phyloP scores from a whole-genome alignment of 495 filamentous ascomycete genomes.

The Massariosphaeria phaeospora region DNA sequence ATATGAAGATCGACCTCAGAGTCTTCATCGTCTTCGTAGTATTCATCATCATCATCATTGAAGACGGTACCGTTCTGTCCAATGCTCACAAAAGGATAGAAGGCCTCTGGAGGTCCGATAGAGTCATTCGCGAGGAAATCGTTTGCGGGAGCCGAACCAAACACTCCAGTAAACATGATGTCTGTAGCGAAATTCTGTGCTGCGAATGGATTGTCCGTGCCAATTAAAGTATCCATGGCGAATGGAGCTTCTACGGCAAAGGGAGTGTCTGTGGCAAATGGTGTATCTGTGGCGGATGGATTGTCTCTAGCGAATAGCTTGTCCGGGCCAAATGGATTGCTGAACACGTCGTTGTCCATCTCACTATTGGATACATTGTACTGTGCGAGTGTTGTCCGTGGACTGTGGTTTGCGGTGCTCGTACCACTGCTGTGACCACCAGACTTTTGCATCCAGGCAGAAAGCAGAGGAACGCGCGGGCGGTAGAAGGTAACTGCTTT shows the following conservation, averaged over 20 bases:
- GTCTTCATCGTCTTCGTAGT: conserved; percentile 57
- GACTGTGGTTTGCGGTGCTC: conserved; percentile 53
- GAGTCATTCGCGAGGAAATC: conserved; percentile 59
- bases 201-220: no score
- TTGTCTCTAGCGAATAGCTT: conserved; percentile 73
- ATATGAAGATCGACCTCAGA: conserved; percentile 61
- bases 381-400: conserved; percentile 39
- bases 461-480: conserved; percentile 27
- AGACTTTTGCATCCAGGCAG: not conserved
- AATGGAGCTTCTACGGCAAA: no score
- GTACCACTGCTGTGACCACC: conserved; percentile 43
- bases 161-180: conserved; percentile 67
- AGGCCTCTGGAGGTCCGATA: conserved; percentile 70
- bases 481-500: conserved; percentile 66
- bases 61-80: conserved; percentile 48
- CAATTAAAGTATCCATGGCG: no score
- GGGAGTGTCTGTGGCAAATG: no score
- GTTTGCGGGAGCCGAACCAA: conserved; percentile 42
- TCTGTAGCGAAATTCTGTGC: conserved; percentile 58
- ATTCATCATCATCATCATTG: conserved; percentile 52
- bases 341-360: conserved; percentile 44
- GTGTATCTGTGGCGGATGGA: no score
- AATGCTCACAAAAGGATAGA: conserved; percentile 64
- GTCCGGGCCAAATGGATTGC: conserved; percentile 53
- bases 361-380: conserved; percentile 53